Evolutionary conservation across 164 flowering plant genomes (phyloP).

Genomic region (Aristolochia fimbriata): DNA sequence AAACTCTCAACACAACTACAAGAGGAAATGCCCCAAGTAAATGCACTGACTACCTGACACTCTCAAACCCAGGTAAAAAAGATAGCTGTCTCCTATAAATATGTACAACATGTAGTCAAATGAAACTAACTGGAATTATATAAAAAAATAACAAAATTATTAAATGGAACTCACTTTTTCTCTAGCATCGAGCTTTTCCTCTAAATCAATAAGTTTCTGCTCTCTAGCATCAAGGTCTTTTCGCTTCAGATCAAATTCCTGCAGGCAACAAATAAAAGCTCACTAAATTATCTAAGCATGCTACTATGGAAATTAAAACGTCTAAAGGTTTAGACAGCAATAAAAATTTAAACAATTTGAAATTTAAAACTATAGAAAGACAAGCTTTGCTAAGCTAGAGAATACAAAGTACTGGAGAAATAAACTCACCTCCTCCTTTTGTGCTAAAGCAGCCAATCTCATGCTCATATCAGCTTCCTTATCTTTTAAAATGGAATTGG

Average conservation of each 20-base stretch:
- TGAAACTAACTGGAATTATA: not conserved
- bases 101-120: not conserved
- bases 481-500: conserved; percentile 25
- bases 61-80: not conserved
- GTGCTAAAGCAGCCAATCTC: conserved; percentile 30
- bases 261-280: conserved; percentile 14
- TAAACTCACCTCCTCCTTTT: conserved; percentile 54
- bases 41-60: no score
- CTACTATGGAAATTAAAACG: not conserved
- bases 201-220: conserved; percentile 36
- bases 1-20: no score
- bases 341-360: no score
- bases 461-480: conserved; percentile 46
- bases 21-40: no score
- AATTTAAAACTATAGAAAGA: not conserved
- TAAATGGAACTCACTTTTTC: conserved; percentile 52
- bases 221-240: conserved; percentile 40
- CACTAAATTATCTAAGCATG: not conserved
- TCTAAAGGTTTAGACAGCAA: no score
- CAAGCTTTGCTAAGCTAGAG: no score
- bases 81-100: not conserved
- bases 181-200: conserved; percentile 56
- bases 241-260: conserved; percentile 46
- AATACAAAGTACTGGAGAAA: not conserved
- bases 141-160: not conserved